phyloP scores from a whole-genome alignment of 2,329 filamentous ascomycete genomes.

The Sphaceloma murrayae region DNA sequence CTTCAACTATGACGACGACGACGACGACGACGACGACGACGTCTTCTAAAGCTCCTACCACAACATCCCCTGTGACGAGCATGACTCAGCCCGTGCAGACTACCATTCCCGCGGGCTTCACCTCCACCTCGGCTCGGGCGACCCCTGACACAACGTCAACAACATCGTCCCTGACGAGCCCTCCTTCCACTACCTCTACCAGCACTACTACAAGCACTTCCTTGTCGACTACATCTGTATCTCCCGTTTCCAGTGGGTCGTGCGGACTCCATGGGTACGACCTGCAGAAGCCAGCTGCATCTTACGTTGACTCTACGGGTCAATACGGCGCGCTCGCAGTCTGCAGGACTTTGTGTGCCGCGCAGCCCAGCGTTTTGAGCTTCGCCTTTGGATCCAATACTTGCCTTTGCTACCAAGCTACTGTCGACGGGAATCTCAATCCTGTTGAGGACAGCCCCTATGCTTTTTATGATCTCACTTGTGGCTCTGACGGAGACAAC shows the following conservation, averaged over 20 bases:
- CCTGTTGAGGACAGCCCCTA: constrained; percentile 11
- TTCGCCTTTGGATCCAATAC: constrained; percentile 3
- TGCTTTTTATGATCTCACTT: constrained; percentile 5
- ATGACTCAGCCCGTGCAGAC: no score
- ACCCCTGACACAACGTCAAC: not conserved
- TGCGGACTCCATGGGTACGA: constrained; percentile 8
- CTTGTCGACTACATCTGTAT: constrained; percentile 7
- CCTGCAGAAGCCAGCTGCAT: constrained; percentile 2
- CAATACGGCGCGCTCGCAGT: not conserved
- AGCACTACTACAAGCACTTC: not conserved
- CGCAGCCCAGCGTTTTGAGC: not conserved
- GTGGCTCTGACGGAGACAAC: not conserved
- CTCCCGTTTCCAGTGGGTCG: not conserved
- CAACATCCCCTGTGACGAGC: not conserved
- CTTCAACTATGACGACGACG: constrained; percentile 13
- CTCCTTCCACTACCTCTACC: constrained; percentile 16
- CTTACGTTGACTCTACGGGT: constrained; percentile 1
- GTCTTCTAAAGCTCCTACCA: not conserved
- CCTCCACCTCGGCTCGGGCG: constrained; percentile 12
- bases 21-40: constrained; percentile 2
- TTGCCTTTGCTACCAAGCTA: constrained; percentile 14
- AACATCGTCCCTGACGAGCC: not conserved
- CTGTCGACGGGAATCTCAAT: constrained; percentile 11
- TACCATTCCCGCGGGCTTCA: no score
- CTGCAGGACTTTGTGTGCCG: constrained; percentile 2